phyloP scores from a whole-genome alignment of 768 basidiomycete genomes.

The Tricholoma sp. region DNA sequence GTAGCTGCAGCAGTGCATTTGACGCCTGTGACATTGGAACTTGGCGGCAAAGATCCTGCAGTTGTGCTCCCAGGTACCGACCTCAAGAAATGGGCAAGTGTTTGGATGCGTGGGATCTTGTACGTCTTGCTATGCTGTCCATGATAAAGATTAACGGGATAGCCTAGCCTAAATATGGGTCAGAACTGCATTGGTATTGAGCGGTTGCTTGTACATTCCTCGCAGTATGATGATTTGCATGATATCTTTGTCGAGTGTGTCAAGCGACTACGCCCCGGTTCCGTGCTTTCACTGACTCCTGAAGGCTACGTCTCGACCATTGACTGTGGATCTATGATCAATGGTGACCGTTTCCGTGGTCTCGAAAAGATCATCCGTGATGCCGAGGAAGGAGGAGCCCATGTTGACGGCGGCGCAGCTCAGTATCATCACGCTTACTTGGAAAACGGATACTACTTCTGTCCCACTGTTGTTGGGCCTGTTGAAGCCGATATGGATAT shows the following conservation, averaged over 20 bases:
- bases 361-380: slow-evolving; percentile 66
- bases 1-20: slow-evolving; percentile 79
- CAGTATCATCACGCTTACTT: slow-evolving; percentile 62
- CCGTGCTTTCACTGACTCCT: slow-evolving; percentile 59
- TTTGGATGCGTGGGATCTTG: slow-evolving; percentile 92
- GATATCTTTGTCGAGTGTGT: slow-evolving; percentile 60
- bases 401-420: slow-evolving; percentile 54
- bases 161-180: slow-evolving; percentile 77
- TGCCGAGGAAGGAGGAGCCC: slow-evolving; percentile 68
- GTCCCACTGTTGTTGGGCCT: slow-evolving; percentile 81
- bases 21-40: slow-evolving; percentile 89
- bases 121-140: slow-evolving; percentile 35
- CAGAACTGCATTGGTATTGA: slow-evolving; percentile 99
- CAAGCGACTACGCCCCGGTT: slow-evolving; percentile 68
- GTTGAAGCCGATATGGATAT: slow-evolving; percentile 69
- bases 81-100: slow-evolving; percentile 69
- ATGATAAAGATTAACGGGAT: neutral
- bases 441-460: slow-evolving; percentile 75
- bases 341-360: slow-evolving; percentile 59
- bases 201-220: slow-evolving; percentile 78
- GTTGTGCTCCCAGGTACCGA: slow-evolving; percentile 86
- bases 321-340: slow-evolving; percentile 89
- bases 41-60: slow-evolving; percentile 94
- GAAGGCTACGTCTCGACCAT: slow-evolving; percentile 70
- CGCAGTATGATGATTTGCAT: slow-evolving; percentile 74